These are phyloP conservation scores for Candida hungchunana DNA, from an alignment of 805 yeast genomes.

Conservation along the genomic window DNA sequence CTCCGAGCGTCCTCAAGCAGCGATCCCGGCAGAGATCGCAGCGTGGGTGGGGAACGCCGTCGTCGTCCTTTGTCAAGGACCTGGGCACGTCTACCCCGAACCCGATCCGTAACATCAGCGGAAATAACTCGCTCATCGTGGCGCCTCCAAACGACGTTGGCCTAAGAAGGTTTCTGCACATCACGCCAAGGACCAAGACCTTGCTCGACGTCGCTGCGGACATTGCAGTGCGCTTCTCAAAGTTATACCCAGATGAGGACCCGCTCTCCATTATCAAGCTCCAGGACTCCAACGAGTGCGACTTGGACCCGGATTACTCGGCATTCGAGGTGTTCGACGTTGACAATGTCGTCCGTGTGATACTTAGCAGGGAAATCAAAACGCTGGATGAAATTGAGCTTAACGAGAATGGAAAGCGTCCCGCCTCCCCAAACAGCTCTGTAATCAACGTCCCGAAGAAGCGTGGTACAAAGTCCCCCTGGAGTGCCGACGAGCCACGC, in stretches of 20 bases:
- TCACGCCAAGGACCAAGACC: slow-evolving; percentile 46
- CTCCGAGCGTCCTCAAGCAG: slow-evolving; percentile 32
- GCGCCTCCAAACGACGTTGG: neutral
- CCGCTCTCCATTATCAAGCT: slow-evolving; percentile 52
- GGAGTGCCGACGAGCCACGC: slow-evolving; percentile 24
- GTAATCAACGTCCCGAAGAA: slow-evolving; percentile 26
- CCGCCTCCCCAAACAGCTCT: slow-evolving; percentile 22
- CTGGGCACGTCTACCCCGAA: slow-evolving; percentile 35
- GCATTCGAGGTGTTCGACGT: slow-evolving; percentile 61
- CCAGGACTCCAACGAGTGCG: slow-evolving; percentile 67
- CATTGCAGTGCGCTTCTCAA: slow-evolving; percentile 49
- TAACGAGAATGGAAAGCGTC: slow-evolving; percentile 21
- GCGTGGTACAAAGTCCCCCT: slow-evolving; percentile 16
- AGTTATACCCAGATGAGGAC: slow-evolving; percentile 61
- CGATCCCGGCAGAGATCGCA: neutral
- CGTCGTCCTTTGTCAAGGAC: slow-evolving; percentile 22
- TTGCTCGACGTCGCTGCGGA: slow-evolving; percentile 50
- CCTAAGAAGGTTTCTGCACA: slow-evolving; percentile 57
- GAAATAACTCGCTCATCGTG: no score
- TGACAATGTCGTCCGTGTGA: slow-evolving; percentile 43
- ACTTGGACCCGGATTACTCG: slow-evolving; percentile 71
- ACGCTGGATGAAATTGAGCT: slow-evolving; percentile 19
- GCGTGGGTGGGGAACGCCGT: slow-evolving; percentile 3
- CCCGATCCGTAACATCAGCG: no score
- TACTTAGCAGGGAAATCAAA: slow-evolving; percentile 38